Evolutionary conservation across 2,329 filamentous ascomycete species (phyloP), one percentile per base, ranked within the genome.

Genomic region (Cordyceps cateniannulata): DNA sequence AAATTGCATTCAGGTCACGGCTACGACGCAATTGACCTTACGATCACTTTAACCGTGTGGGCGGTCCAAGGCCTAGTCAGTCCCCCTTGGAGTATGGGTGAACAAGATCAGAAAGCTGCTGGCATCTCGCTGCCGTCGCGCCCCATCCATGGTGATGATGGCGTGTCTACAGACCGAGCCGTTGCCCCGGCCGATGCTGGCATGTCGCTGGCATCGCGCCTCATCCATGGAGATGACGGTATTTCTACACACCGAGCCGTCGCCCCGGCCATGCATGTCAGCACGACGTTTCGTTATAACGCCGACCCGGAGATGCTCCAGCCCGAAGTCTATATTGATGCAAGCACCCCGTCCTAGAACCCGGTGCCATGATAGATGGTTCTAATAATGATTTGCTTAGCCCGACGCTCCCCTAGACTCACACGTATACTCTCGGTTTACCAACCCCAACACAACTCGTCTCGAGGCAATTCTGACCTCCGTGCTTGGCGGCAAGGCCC

Each of bases 211-310:
- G 83, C 90, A 8, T 91, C 91, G 6, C 81, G 84, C 60, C 84
- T 89, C n/a, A 79, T 96, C 64, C 92, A 96, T 72, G 90, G 89
- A 64, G 92, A 96, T 69, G 87, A 96, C 76, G 80, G 79, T 67
- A 81, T 95, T 68, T 90, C 91, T 73, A 76, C 80, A 38, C 84
- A 89, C 66, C 81, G 85, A 55, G 91, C 95, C 70, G 88, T 98
- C 60, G 92, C 93, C 14, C 93, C 95, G 62, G 86, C 93, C 4
- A 81, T 98, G 70, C 93, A 98, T 72, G 85, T 96, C 65, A 92
- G 91, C 63, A 97, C 93, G 14, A 98, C 91, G 18, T 98, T 91
- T 75, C 86, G 91, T 66, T 98, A 97, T 73, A 79, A 81, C 29
- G 75, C 79, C 58, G 82, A 96, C 70, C 90, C 91, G 2, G 81